Conservation (phyloP, 176 grass and related monocot species). For the Rhynchospora breviuscula region DNA sequence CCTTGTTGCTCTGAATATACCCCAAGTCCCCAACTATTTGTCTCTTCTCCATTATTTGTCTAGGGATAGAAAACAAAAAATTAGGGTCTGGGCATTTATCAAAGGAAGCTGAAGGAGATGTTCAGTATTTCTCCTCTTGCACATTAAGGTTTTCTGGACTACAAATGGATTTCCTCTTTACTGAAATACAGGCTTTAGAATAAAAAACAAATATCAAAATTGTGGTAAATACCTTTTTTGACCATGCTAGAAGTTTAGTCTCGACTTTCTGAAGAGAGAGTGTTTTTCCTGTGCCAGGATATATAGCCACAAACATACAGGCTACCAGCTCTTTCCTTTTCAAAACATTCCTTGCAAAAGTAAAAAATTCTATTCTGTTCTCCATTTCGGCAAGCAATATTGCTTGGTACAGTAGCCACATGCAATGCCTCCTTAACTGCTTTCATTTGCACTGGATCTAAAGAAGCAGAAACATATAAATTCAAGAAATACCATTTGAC, state of each 20-base stretch:
- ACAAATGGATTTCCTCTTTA: not conserved
- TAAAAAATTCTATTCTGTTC: constrained; percentile 68
- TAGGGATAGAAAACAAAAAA: too few relatives aligned
- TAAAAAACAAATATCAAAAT: not conserved
- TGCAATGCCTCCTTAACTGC: constrained; percentile 77
- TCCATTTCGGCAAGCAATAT: constrained; percentile 55
- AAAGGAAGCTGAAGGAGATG: not conserved
- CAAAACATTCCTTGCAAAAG: constrained; percentile 53
- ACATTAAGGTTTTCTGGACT: not conserved
- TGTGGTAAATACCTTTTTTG: constrained; percentile 48
- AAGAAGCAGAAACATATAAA: not conserved
- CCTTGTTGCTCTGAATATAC: not conserved
- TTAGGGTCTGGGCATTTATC: not conserved
- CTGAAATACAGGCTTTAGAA: not conserved
- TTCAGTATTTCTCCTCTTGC: not conserved
- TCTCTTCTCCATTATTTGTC: not conserved
- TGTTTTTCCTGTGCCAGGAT: constrained; percentile 86
- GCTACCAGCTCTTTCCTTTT: constrained; percentile 60
- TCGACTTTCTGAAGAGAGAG: constrained; percentile 69
- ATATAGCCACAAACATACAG: constrained; percentile 77
- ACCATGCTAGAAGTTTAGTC: constrained; percentile 41
- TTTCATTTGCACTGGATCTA: constrained; percentile 73
- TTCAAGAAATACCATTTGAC: not conserved
- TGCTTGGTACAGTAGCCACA: constrained; percentile 50
- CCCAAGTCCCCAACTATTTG: too few relatives aligned